Base-by-base conservation (phyloP, 495 filamentous ascomycete species). In the Friedmanniomyces simplex region DNA sequence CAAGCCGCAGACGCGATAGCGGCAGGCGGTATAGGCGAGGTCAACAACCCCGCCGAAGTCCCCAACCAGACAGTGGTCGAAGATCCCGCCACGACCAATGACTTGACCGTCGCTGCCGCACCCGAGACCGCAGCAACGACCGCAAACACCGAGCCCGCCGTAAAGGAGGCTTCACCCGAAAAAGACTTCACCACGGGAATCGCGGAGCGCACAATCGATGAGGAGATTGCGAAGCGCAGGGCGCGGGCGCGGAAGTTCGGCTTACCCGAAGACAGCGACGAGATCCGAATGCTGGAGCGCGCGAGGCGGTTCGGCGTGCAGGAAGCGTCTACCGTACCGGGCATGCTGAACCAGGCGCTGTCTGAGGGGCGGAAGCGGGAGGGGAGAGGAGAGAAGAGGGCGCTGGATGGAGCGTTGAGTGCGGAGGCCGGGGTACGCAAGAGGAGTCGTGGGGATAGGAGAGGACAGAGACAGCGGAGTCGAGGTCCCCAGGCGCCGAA, bases 201-300 rank as follows among this genome's bases (percentile, higher is more conserved):
- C 2, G 76, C 83, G 6, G 73, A 82, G 1, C 85, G 88, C 10
- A 77, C 82, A 50, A 71, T 91, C 24, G 83, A 95, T 63, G 83
- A 82, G 14, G 93, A 98, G 64, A 76, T 94, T 58, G 83, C 80
- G 71, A 90, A 88, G 76, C 88, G 93, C 65, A 87, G 87, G 57
- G 63, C 60, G 34, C 73, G 73, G 26, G 73, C 72, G 34, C 59
- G 61, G 51, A 69, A 67, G 47, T 76, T 74, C 58, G 69, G 69
- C 11, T 57, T 72, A 18, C 45, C 50, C 16, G 52, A 63, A 24
- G 60, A 67, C 30, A 62, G 57, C 42, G 60, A 66, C 24, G 69
- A 71, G 30, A 56, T 69, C 21, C 71, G 72, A 58, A 77, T 77
- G 66, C 74, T 83, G 58, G 76, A 79, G 68, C 82, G 85, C 51